Base-by-base conservation (phyloP, 164 flowering plant species). In the Vitis cinerea region DNA sequence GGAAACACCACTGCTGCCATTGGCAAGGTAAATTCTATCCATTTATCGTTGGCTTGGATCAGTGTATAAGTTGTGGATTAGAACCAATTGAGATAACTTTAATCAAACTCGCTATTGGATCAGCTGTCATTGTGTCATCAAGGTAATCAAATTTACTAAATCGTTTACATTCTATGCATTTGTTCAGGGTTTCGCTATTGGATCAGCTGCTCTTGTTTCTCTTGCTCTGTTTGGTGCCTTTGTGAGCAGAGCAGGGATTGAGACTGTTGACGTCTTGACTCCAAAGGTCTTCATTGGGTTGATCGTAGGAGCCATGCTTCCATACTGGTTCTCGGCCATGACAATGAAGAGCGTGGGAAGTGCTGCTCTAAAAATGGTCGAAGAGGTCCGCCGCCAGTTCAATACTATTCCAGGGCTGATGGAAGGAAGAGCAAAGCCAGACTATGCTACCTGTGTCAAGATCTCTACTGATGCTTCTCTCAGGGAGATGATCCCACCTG, bases 1-100 rank as follows among this genome's bases (percentile, higher is more conserved):
- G 87, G 87, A 58, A 84, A 84, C 77, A 84, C 87, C 70, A 84
- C 85, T 55, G 84, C 85, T 55, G 87, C 87, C 19, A 84, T 84
- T 69, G 87, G 87, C 61, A 84, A 84, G 85, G 87, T 78, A 44
- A 23, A 61, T 61, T 12, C 8, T 27, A 3, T 37, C 7, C 44
- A 37, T 37, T 37, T 37, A 6, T 6, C 7, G 44, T 37, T 37
- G 44, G 44, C 7, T 37, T 37, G 44, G 44, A 23, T 23, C 27
- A 23, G 27, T 23, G 27, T 23, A 23, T 23, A 23, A 23, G 27
- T 23, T 23, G 27, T 23, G 27, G 27, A 23, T 23, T 23, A 23
- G 27, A 23, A 23, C 27, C 27, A 23, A 23, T 23, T 23, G 27
- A 23, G 27, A 23, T 23, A 23, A 23, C 27, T 23, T 23, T 23